Evolutionary conservation across 768 basidiomycete genomes (phyloP).

Genomic region (Scleroderma bovista): DNA sequence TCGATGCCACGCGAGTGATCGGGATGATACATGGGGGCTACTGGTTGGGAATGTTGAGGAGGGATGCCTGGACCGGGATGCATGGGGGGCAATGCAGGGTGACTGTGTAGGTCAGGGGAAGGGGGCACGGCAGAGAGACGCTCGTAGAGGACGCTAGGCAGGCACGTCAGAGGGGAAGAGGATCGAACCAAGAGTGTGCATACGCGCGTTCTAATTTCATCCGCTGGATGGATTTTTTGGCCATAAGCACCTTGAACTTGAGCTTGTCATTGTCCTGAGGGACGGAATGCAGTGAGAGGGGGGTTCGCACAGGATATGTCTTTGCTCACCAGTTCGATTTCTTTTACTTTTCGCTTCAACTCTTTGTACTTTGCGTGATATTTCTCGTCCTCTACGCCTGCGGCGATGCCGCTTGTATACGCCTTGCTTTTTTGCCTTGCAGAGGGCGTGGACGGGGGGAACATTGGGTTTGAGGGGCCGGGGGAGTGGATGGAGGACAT

Average conservation of each 20-base stretch:
- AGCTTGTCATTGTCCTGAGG: constrained; percentile 84
- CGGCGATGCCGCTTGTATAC: constrained; percentile 58
- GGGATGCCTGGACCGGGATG: constrained; percentile 33
- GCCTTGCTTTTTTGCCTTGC: constrained; percentile 44
- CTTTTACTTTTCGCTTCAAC: constrained; percentile 80
- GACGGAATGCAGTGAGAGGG: constrained; percentile 2
- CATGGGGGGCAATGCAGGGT: constrained; percentile 28
- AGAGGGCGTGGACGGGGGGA: constrained; percentile 29
- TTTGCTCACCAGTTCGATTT: constrained; percentile 67
- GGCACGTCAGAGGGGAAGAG: constrained; percentile 21
- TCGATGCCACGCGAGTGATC: constrained; percentile 38
- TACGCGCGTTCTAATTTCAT: constrained; percentile 88
- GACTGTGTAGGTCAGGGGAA: constrained; percentile 45
- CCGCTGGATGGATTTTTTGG: constrained; percentile 78
- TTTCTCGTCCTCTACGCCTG: constrained; percentile 79
- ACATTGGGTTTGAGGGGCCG: constrained; percentile 38
- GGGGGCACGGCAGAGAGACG: constrained; percentile 59
- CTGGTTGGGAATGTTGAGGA: constrained; percentile 26
- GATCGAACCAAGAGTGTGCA: constrained; percentile 33
- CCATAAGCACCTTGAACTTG: constrained; percentile 71
- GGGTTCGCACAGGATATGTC: not conserved
- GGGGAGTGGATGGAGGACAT: constrained; percentile 66
- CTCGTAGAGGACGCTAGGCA: constrained; percentile 68
- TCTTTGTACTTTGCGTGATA: constrained; percentile 88
- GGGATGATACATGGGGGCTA: constrained; percentile 21